Conservation (phyloP, 2,329 filamentous ascomycete species). For the Pyricularia pennisetigena region DNA sequence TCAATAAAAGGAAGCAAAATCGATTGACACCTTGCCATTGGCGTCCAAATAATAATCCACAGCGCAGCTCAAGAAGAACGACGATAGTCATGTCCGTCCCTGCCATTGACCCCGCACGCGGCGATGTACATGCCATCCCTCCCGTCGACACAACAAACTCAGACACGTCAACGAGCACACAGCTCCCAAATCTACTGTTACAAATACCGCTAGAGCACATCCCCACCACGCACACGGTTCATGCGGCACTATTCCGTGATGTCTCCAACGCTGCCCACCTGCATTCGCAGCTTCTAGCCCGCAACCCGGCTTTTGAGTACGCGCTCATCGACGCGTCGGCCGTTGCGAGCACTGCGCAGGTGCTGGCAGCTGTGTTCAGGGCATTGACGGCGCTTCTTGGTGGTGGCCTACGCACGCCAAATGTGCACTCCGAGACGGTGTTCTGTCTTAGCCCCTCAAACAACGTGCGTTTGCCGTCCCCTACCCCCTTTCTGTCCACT, state of each 20-base stretch:
- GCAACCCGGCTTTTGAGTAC: constrained; percentile 83
- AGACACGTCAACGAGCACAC: neutral
- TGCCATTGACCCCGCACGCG: neutral
- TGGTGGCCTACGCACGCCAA: constrained; percentile 60
- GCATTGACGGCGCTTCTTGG: constrained; percentile 59
- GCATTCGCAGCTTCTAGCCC: constrained; percentile 72
- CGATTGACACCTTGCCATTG: neutral
- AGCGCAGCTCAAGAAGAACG: neutral
- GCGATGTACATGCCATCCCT: neutral
- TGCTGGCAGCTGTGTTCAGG: constrained; percentile 67
- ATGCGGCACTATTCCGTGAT: constrained; percentile 65
- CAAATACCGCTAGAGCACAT: constrained; percentile 67
- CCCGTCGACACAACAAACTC: constrained; percentile 3
- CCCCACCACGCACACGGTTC: constrained; percentile 54
- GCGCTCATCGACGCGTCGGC: constrained; percentile 81
- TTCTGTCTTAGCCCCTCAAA: constrained; percentile 71
- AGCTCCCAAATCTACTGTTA: constrained; percentile 36
- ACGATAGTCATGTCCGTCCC: neutral
- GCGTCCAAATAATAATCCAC: neutral
- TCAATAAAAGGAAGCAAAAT: neutral
- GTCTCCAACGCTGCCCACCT: constrained; percentile 71
- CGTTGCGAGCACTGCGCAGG: constrained; percentile 63
- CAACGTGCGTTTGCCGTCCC: constrained; percentile 45
- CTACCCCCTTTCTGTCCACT: neutral
- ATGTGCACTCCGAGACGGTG: constrained; percentile 84